Evolutionary conservation across 2,329 filamentous ascomycete species (phyloP), one percentile per base, ranked within the genome.

Genomic region (Pezicula neosporulosa): DNA sequence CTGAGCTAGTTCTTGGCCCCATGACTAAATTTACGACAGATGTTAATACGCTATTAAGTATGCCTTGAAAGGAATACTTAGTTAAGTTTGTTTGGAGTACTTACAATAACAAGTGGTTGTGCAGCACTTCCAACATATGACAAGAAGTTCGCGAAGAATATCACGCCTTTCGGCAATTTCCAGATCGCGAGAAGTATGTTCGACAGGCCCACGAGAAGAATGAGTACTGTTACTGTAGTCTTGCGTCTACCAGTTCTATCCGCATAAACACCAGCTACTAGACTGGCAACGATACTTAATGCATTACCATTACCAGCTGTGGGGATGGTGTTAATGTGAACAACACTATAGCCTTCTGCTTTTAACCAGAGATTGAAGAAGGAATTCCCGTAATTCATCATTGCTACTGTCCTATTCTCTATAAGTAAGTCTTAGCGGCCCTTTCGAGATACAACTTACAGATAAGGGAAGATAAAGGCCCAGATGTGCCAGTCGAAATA

Each of bases 401-500:
- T 37, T 13, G 35, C 35, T 13, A 37, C n/a, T 13, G 35, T 37
- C n/a, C 35, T 37, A 6, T 37, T 13, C n/a, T 13, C 35, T 13
- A 37, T 37, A 13, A 37, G 35, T 16, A 37, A 37, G 3, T 37
- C 12, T 37, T 3, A 37, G 4, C 35, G 35, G 12, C 12, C 35
- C 4, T 37, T 37, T 13, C 6, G 35, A 16, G 35, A 4, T 37
- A 6, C 3, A 37, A 37, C 42, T 47, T 42, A 51, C 49, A 47
- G 15, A 21, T 51, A 51, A 28, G 49, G 49, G 19, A 51, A 51
- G 3, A 51, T 39, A n/a, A 51, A 51, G 24, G 44, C 24, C 49
- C 49, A 51, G 3, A 69, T 63, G n/a, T 68, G 66, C 66, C 66
- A 69, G 16, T 60, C 61, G 58, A 56, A 56, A 16, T 63, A 44